Base-by-base conservation (phyloP, 2,329 filamentous ascomycete species). In the Cladophialophora exuberans region DNA sequence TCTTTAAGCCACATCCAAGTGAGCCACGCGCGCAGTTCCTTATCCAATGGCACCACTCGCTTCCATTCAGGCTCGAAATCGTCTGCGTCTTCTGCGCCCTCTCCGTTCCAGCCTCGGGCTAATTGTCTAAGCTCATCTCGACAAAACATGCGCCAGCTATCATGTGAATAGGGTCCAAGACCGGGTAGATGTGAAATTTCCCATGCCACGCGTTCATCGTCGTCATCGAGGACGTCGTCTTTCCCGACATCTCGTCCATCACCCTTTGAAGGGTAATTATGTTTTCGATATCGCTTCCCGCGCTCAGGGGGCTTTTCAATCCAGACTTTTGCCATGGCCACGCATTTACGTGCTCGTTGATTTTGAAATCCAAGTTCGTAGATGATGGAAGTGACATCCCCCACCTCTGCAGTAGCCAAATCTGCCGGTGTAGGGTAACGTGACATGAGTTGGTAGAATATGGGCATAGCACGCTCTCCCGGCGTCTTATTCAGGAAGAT, bases 111-210 rank as follows among this genome's bases (percentile, higher is more conserved):
- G 60, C 86, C 83, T 7, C 73, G 69, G 1, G 86, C 83, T 15
- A 85, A 70, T 0, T 84, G 86, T 6, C 91, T 81, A 20, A 96
- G 70, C 26, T 80, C 77, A 68, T 97, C 92, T 1, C 92, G 83
- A 69, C 90, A 96, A 71, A 97, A 97, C 60, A 97, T 96, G 2
- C 92, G 84, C 89, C 90, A 97, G 66, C 88, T 92, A 70, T 97
- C 92, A 44, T 93, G 77, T 0, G 90, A 88, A 70, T 97, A 97
- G 1, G 84, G 79, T 13, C 91, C 89, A 52, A 80, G 69, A 50
- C 89, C 85, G 0, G 90, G 91, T 54, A 97, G 75, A 69, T 96
- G 89, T 0, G 87, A 90, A 56, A 96, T 88, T 66, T 97, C 92
- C 85, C 90, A 95, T 0, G 82, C 81, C 3, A 82, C 78, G 0